These are phyloP conservation scores for Xylaria intraflava DNA, from an alignment of 495 filamentous ascomycete species.

Conservation along the genomic window DNA sequence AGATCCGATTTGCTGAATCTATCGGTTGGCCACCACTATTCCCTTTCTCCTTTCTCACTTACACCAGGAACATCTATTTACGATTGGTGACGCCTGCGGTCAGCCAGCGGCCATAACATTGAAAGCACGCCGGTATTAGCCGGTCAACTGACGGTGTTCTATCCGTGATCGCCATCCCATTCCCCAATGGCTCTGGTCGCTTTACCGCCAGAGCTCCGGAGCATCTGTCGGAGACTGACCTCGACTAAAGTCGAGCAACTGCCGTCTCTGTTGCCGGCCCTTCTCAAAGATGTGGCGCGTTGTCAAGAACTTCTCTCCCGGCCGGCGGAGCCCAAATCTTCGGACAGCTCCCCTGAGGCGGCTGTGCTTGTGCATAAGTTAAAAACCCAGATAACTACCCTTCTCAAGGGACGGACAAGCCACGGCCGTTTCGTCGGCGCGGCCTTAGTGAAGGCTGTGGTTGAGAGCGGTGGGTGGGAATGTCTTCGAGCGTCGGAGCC, in stretches of 20 bases:
- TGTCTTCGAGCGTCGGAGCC: constrained; percentile 59
- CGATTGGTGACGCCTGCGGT: neutral
- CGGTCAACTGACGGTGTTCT: neutral
- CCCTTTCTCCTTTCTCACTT: neutral
- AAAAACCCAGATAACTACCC: constrained; percentile 65
- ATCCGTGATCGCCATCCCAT: neutral
- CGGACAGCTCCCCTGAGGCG: constrained; percentile 51
- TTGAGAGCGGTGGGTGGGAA: constrained; percentile 78
- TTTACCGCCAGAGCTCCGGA: constrained; percentile 49
- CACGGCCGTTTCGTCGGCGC: constrained; percentile 72
- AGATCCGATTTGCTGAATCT: neutral
- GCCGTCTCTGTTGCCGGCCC: constrained; percentile 53
- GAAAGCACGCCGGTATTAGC: neutral
- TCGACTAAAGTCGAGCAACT: constrained; percentile 57
- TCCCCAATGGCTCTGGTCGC: constrained; percentile 18
- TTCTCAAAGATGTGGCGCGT: constrained; percentile 54
- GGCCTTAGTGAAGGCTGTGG: constrained; percentile 67
- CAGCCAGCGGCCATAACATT: neutral
- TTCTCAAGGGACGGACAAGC: constrained; percentile 63
- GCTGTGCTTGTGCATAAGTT: constrained; percentile 66
- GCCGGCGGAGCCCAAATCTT: constrained; percentile 41
- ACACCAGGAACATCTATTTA: neutral
- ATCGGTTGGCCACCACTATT: neutral
- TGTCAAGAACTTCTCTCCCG: constrained; percentile 54
- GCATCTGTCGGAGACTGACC: constrained; percentile 60